phyloP scores from a whole-genome alignment of 352 stramenopile species.

The Stramenopiles sp. region DNA sequence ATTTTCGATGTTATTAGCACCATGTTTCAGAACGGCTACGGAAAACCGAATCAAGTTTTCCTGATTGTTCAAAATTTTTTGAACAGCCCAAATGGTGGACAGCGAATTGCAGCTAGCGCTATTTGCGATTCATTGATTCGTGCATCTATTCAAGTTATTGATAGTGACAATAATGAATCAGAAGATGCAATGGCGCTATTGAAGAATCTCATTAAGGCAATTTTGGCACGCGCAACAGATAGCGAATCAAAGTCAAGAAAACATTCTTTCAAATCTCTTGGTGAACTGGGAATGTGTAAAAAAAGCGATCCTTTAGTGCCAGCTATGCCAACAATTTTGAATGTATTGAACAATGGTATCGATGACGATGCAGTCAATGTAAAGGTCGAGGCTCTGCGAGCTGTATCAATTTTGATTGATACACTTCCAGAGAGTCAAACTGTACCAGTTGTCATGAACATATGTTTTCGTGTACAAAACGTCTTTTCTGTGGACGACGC shows the following conservation, averaged over 20 bases:
- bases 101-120: neutral
- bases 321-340: neutral
- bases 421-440: neutral
- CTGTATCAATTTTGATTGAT: neutral
- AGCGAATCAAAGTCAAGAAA: neutral
- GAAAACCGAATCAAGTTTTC: neutral
- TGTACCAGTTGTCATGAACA: neutral
- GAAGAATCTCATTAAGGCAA: neutral
- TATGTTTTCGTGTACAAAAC: neutral
- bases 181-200: neutral
- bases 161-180: neutral
- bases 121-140: neutral
- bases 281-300: neutral
- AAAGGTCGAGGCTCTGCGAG: neutral
- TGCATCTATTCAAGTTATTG: neutral
- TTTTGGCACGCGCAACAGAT: neutral
- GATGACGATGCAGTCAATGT: neutral
- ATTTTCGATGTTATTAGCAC: neutral
- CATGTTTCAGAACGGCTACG: neutral
- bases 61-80: neutral
- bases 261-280: neutral
- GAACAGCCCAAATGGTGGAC: neutral
- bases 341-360: neutral
- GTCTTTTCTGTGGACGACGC: neutral
- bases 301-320: neutral